Evolutionary conservation across 2,329 filamentous ascomycete genomes (phyloP), one percentile per base, ranked within the genome.

Genomic region (Fusarium sp.): DNA sequence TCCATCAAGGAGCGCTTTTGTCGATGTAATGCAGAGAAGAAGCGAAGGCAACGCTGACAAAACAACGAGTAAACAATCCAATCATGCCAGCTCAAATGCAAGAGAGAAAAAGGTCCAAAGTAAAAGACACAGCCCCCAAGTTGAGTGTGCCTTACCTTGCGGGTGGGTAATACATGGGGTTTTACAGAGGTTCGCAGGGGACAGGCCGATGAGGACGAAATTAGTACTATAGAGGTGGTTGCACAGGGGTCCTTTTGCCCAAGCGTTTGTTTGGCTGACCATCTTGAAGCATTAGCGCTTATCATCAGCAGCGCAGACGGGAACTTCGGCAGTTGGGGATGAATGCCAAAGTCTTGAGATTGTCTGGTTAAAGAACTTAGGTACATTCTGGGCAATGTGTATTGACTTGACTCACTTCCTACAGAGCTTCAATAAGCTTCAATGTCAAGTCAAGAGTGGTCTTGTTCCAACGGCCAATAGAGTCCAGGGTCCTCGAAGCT

Each of bases 221-320:
- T 65, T 59, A 24, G 62, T 25, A n/a, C n/a, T n/a, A n/a, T n/a
- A 65, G 59, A 50, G 45, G 51, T 59, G 52, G 32, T 44, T 65
- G 32, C 16, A 10, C 32, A 51, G 29, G 52, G 62, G 40, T 59
- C 27, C 20, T 12, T 15, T 40, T 11, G 2, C n/a, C 16, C 8
- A 11, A 11, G 45, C 27, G 29, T 20, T 27, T 44, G 45, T 29
- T 60, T 60, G 32, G 29, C 45, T 29, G n/a, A 49, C 30, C 11
- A 32, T 38, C 34, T 42, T 50, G 62, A 65, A 27, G 60, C 45
- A 56, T 22, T 65, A 65, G 62, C 12, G 62, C 62, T 65, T 59
- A 59, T 38, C 15, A 32, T 24, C 12, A 16, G 5, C 5, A 20
- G 18, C 20, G 24, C 9, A 9, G n/a, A 11, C 6, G 14, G 11